Conservation (phyloP, 2,329 filamentous ascomycete genomes). For the Periconia sp. region DNA sequence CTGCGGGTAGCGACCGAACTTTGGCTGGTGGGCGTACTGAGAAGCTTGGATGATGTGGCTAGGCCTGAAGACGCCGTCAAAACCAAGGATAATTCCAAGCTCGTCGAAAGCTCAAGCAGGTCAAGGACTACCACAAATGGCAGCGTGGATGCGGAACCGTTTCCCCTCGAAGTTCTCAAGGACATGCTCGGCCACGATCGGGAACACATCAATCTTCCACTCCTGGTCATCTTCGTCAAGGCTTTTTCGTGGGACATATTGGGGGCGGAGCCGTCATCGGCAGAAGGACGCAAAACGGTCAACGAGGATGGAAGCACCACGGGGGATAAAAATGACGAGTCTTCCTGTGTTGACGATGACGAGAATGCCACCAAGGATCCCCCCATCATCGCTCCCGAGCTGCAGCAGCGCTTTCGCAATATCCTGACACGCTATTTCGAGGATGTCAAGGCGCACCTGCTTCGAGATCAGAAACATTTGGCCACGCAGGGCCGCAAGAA, state of each 20-base stretch:
- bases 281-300: conserved; percentile 80
- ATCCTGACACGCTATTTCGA: conserved; percentile 88
- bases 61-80: conserved; percentile 66
- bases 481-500: conserved; percentile 87
- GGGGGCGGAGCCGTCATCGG: conserved; percentile 70
- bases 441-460: conserved; percentile 83
- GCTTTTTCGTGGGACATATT: conserved; percentile 95
- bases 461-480: conserved; percentile 90
- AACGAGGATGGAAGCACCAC: conserved; percentile 76
- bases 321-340: conserved; percentile 55
- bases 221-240: conserved; percentile 95
- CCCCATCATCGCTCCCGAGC: conserved; percentile 72
- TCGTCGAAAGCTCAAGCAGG: conserved; percentile 62
- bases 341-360: conserved; percentile 55
- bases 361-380: conserved; percentile 62
- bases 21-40: conserved; percentile 87
- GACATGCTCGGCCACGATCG: conserved; percentile 92
- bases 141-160: conserved; percentile 78
- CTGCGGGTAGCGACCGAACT: conserved; percentile 91
- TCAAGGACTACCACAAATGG: conserved; percentile 60
- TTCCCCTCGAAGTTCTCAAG: conserved; percentile 96
- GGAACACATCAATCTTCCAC: conserved; percentile 85
- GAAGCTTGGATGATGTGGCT: conserved; percentile 73
- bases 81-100: conserved; percentile 58
- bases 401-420: conserved; percentile 83